Evolutionary conservation across 345 rosid species (phyloP), one percentile per base, ranked within the genome.

Genomic region (Gossypium herbaceum): DNA sequence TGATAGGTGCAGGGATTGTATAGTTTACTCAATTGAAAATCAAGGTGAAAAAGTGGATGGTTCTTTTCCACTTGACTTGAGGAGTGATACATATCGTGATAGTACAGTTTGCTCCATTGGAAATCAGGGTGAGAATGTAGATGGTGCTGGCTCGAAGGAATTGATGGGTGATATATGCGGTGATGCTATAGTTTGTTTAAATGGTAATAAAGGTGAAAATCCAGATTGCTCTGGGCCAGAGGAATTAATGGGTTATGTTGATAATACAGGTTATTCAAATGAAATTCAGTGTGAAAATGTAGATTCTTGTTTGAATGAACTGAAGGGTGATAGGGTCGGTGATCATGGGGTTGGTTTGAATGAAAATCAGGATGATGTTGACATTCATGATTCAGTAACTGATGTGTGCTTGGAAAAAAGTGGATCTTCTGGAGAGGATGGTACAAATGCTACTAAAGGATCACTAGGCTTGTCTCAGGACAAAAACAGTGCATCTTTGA

Each of bases 351-450:
- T 52, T 67, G 55, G 56, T 71, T 41, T 56, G 75, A 75, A 58
- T 27, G 59, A 66, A 45, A 74, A 9, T 60, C 15, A 52, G 51
- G 41, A 12, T 76, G 57, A 48, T 15, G 41, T 73, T 44, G 78
- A 78, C 76, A 24, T 19, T 61, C 43, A n/a, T 68, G 22, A 41
- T 50, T 56, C 29, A 34, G 75, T 64, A 71, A 66, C 8, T 58
- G 50, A 76, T 52, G 71, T 47, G 22, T 76, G 67, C 59, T 64
- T 48, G 22, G 78, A 76, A 68, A 78, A 81, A 19, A 25, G n/a
- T 68, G 78, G 52, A 71, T 24, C 63, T 61, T 51, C 25, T 39
- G 74, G 73, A 51, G 29, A 68, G 20, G 43, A 47, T 76, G 76
- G 57, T 22, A 22, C 25, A 34, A 68, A 47, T 73, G 60, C 78